These are phyloP conservation scores for Cladophialophora bantiana DNA, from an alignment of 2,329 filamentous ascomycete genomes.

Conservation along the genomic window DNA sequence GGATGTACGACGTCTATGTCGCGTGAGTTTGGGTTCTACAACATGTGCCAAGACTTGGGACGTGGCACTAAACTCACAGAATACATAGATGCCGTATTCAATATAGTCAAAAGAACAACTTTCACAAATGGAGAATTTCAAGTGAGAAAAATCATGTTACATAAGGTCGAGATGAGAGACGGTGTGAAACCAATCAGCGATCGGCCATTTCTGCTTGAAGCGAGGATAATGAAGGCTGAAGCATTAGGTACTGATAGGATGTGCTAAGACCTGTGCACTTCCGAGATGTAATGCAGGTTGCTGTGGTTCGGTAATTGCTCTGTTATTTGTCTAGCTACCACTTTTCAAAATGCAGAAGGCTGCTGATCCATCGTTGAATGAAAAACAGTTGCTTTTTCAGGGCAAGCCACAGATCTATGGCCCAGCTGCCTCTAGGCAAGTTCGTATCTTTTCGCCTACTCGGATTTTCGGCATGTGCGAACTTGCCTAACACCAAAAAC, in stretches of 20 bases:
- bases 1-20: no score
- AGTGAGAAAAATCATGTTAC: background rate
- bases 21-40: no score
- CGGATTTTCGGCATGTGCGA: slow-evolving; percentile 29
- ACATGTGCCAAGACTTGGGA: no score
- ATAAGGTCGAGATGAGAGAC: background rate
- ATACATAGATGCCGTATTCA: background rate
- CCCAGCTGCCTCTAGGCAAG: slow-evolving; percentile 29
- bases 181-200: slow-evolving; percentile 7
- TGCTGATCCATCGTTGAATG: slow-evolving; percentile 29
- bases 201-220: background rate
- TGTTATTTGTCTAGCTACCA: slow-evolving; percentile 36
- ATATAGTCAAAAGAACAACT: background rate
- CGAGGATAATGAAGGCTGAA: background rate
- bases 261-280: background rate
- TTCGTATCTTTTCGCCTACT: slow-evolving; percentile 29
- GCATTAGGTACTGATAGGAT: background rate
- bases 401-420: slow-evolving; percentile 32
- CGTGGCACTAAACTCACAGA: background rate
- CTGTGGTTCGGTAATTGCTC: slow-evolving; percentile 27
- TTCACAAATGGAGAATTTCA: background rate
- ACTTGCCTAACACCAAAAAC: slow-evolving; percentile 27
- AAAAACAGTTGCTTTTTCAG: slow-evolving; percentile 31
- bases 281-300: background rate
- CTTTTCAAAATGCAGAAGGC: slow-evolving; percentile 33